Base-by-base conservation (phyloP, 1,284 basidiomycete species). In the Ceratobasidium theobromae region DNA sequence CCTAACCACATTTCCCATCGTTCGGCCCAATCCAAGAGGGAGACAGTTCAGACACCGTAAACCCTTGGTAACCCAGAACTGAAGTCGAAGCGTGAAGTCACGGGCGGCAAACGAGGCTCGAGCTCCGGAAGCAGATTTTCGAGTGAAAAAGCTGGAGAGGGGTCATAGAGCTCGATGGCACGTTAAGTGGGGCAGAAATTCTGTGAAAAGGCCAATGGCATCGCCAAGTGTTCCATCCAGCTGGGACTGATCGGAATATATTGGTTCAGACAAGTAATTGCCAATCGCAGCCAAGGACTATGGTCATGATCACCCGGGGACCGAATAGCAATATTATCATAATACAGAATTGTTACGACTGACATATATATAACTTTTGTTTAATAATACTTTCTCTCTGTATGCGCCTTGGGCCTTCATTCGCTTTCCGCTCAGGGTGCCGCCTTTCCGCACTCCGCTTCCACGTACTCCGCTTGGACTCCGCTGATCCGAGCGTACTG, bases 1-100 rank as follows among this genome's bases (percentile, higher is more conserved):
- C 8, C 55, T 18, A 3, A 67, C 66, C 14, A 67, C 66, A 23
- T 33, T 53, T 33, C 66, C 66, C 28, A 67, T 55, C 9, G 66
- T 67, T 40, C 66, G 16, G 14, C 66, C 66, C 27, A 67, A 45
- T 21, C 66, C 66, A 23, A 67, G 66, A 21, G 66, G 66, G 23
- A 67, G 27, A 2, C 66, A 46, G 53, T 67, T 55, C 16, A 67
- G 30, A 41, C 54, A 58, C 35, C 66, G 41, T 48, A 67, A 49
- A 1, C 66, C 66, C 25, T 49, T 60, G 0, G 43, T 28, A 1
- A 67, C 54, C 66, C 66, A 67, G 35, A 60, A 58, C 48, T 67
- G 60, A 14, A 67, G 27, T 11, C 66, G 45, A 12, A 30, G 46
- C 4, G 66, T 55, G 54, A 67, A 67, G 38, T 67, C 66, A 8